phyloP scores from a whole-genome alignment of 192 early-diverging fungal genomes.

The Powellomyces hirtus region DNA sequence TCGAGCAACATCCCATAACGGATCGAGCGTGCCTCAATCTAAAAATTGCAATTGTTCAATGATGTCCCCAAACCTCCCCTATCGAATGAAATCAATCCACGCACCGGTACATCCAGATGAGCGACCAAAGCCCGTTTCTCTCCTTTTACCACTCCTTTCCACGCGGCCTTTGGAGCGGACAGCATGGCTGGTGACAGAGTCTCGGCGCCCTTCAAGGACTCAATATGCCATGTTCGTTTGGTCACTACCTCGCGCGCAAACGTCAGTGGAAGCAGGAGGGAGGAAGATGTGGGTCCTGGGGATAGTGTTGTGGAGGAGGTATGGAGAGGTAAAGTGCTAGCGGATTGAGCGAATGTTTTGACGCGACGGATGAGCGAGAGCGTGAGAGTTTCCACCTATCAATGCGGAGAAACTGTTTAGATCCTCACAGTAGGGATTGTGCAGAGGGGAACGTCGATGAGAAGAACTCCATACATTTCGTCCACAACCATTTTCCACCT shows the following conservation, averaged over 20 bases:
- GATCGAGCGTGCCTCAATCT: conserved; percentile 38
- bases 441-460: too few species aligned
- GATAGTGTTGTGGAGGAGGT: neutral
- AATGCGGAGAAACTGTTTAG: neutral
- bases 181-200: too few species aligned
- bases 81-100: neutral
- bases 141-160: conserved; percentile 38
- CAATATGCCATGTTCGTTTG: conserved; percentile 19
- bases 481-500: conserved; percentile 33
- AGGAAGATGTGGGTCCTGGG: neutral
- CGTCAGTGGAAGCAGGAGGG: conserved; percentile 30
- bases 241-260: conserved; percentile 34
- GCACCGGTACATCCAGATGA: conserved; percentile 42
- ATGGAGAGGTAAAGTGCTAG: neutral
- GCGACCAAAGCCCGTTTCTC: conserved; percentile 26
- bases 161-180: too few species aligned
- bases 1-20: conserved; percentile 38
- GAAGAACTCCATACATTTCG: conserved; percentile 33
- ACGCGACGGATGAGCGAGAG: conserved; percentile 37
- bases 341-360: conserved; percentile 39
- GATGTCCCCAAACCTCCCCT: neutral
- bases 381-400: conserved; percentile 33
- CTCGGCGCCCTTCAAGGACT: too few species aligned
- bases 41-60: neutral
- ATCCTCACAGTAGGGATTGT: neutral